These are phyloP conservation scores for Tinospora cordifolia DNA, from an alignment of 164 flowering plant genomes.

Conservation along the genomic window DNA sequence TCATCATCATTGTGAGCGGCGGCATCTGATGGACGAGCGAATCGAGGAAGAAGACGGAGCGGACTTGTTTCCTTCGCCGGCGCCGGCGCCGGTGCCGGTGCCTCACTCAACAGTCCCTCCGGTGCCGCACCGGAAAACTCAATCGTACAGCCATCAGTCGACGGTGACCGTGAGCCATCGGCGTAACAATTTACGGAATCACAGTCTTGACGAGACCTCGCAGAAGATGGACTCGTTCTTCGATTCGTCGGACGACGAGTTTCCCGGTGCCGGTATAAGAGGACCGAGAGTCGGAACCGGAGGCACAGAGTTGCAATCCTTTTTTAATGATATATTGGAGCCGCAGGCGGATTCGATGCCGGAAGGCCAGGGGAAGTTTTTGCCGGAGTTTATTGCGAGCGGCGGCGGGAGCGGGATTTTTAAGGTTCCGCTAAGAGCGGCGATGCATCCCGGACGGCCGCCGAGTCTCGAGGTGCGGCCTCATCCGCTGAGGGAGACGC, in stretches of 20 bases:
- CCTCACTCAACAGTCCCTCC: neutral
- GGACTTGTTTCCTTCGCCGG: neutral
- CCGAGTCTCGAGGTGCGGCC: slow-evolving; percentile 82
- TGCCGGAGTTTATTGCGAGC: slow-evolving; percentile 64
- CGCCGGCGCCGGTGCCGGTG: neutral
- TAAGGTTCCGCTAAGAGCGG: slow-evolving; percentile 53
- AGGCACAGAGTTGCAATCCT: neutral
- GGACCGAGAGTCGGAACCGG: neutral
- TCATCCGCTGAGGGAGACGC: slow-evolving; percentile 85
- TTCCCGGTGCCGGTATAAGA: neutral
- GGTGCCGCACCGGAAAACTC: neutral
- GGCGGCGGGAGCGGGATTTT: slow-evolving; percentile 67
- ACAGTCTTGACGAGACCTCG: neutral
- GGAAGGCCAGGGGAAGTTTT: neutral
- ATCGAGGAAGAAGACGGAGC: neutral
- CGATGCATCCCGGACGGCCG: slow-evolving; percentile 80
- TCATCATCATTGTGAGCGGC: neutral
- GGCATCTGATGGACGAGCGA: neutral
- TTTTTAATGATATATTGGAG: neutral
- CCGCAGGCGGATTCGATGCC: neutral
- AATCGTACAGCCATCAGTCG: slow-evolving; percentile 1
- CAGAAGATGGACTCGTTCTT: slow-evolving; percentile 1
- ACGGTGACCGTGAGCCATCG: neutral
- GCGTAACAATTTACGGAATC: neutral
- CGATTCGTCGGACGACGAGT: neutral